Conservation (phyloP, 768 basidiomycete genomes). For the Collybia mongolica region DNA sequence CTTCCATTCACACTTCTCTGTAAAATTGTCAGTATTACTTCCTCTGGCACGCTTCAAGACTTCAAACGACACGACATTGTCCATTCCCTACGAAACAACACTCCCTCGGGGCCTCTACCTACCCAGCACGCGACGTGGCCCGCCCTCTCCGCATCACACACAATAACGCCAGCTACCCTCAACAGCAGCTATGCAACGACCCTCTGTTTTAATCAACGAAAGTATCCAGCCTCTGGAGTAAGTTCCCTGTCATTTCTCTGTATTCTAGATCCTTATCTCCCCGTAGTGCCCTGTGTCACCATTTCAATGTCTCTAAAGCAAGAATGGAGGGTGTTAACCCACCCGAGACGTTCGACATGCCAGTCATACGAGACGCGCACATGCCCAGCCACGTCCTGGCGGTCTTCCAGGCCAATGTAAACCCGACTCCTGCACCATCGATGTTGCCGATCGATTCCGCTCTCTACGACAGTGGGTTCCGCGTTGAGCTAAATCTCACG, state of each 20-base stretch:
- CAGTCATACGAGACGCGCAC: slow-evolving; percentile 40
- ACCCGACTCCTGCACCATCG: slow-evolving; percentile 29
- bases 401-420: slow-evolving; percentile 30
- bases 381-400: slow-evolving; percentile 61
- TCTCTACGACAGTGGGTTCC: slow-evolving; percentile 40
- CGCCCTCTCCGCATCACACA: slow-evolving; percentile 1
- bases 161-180: neutral
- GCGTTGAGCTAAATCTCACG: slow-evolving; percentile 33
- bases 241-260: slow-evolving; percentile 5
- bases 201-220: slow-evolving; percentile 28
- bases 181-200: slow-evolving; percentile 24
- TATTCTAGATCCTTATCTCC: neutral
- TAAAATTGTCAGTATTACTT: too few species aligned
- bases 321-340: slow-evolving; percentile 20
- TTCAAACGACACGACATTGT: neutral
- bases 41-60: neutral
- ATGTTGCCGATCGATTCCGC: slow-evolving; percentile 54
- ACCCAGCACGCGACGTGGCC: slow-evolving; percentile 2
- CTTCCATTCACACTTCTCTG: neutral
- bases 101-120: neutral
- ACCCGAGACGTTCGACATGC: slow-evolving; percentile 47
- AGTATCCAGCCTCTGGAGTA: slow-evolving; percentile 32
- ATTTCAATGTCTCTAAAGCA: slow-evolving; percentile 38
- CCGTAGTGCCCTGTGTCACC: slow-evolving; percentile 41
- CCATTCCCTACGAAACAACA: neutral